Base-by-base conservation (phyloP, 352 stramenopile genomes). In the Phytophthora sojae region DNA sequence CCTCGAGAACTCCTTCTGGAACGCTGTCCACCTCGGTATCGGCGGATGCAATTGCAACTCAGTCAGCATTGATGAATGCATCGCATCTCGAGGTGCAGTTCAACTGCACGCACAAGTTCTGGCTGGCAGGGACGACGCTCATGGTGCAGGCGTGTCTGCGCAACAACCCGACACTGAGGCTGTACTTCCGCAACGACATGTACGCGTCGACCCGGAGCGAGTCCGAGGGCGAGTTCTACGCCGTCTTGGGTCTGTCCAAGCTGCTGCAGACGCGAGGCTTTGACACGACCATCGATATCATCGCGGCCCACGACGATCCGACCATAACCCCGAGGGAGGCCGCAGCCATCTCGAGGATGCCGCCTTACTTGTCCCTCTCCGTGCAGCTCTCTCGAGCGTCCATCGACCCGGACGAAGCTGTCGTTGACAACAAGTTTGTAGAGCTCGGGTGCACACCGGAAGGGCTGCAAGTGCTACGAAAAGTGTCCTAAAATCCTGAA, bases 131-230 rank as follows among this genome's bases (percentile, higher is more conserved):
- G 0, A 81, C 77, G 5, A 63, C 63, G 0, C 12, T 35, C 0
- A 73, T 76, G 67, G 63, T 92, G 17, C 69, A 77, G 17, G 37
- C 64, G 0, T 80, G 85, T 57, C 32, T 91, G 12, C 61, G 60
- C 11, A 71, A 59, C 37, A 81, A 90, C 26, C 64, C 76, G 3
- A 26, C 23, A 2, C 14, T 91, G 7, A 42, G 54, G 6, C 64
- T 93, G 21, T 63, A 88, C 14, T 67, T 93, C 15, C 73, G 85
- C n/a, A 93, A 93, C 44, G 85, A 93, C 57, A 83, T 93, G 67
- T 93, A 91, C 65, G 77, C 83, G 23, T 93, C 85, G 8, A 93
- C 85, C 0, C 73, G 85, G 21, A 77, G 64, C 9, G 70, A 69
- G 35, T 71, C 72, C 0, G 67, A 80, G 32, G 71, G 74, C 2